Conservation (phyloP, 2,329 filamentous ascomycete species). For the Macrophomina phaseolina region DNA sequence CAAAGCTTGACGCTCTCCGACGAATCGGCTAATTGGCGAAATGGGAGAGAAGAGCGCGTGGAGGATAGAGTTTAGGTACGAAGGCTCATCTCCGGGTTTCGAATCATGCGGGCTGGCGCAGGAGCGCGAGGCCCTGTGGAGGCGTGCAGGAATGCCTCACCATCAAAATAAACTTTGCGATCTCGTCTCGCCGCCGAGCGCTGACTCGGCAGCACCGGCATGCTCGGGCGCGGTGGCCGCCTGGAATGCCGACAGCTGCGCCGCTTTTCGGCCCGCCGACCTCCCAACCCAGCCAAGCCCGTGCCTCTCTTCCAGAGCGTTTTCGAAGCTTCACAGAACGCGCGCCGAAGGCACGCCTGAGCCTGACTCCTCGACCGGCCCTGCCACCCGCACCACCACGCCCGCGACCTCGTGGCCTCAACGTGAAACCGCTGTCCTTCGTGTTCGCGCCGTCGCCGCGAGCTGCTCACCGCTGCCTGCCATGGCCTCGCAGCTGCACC, state of each 20-base stretch:
- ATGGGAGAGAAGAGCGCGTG: background rate
- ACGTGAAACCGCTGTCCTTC: conserved; percentile 23
- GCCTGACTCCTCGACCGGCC: background rate
- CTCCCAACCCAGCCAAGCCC: background rate
- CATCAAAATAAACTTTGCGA: conserved; percentile 23
- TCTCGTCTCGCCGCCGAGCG: conserved; percentile 1
- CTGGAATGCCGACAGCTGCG: background rate
- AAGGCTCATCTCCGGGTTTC: conserved; percentile 15
- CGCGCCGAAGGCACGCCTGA: background rate
- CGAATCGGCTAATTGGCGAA: background rate
- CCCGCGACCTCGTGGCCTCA: background rate
- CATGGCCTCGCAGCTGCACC: conserved; percentile 29
- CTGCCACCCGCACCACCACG: background rate
- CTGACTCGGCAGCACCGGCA: conserved; percentile 3
- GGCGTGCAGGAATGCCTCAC: conserved; percentile 14
- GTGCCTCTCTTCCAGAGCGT: conserved; percentile 14
- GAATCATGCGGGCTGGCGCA: conserved; percentile 9
- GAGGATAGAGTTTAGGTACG: conserved; percentile 9
- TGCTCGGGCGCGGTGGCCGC: background rate
- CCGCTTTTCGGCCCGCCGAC: conserved; percentile 22
- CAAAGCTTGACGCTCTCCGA: background rate
- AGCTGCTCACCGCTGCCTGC: conserved; percentile 30
- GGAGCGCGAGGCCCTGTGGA: background rate
- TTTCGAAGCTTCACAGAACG: conserved; percentile 20
- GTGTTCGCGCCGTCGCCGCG: conserved; percentile 34